These are phyloP conservation scores for Sporisorium sorghi DNA, from an alignment of 1,284 basidiomycete genomes.

Conservation along the genomic window DNA sequence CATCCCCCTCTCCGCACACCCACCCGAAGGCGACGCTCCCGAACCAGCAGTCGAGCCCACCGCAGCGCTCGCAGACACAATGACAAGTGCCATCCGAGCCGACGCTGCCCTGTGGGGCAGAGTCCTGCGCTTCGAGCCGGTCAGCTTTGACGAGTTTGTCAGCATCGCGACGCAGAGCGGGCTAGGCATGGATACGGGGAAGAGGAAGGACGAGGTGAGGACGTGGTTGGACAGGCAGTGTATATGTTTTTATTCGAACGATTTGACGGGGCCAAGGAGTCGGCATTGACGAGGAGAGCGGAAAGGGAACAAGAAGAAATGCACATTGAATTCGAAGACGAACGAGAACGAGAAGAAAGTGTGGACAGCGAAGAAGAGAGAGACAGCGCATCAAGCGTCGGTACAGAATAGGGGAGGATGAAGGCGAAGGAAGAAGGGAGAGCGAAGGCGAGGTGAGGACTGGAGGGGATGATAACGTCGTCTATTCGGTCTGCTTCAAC, in stretches of 20 bases:
- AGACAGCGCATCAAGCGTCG: slow-evolving; percentile 25
- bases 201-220: slow-evolving; percentile 36
- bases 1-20: slow-evolving; percentile 13
- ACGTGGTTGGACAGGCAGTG: slow-evolving; percentile 43
- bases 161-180: slow-evolving; percentile 28
- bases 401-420: background rate
- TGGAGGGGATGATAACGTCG: too few species aligned
- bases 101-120: slow-evolving; percentile 12
- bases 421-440: background rate
- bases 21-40: background rate
- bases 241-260: slow-evolving; percentile 41
- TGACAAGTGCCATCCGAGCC: slow-evolving; percentile 26
- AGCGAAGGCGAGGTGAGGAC: too few species aligned
- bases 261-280: slow-evolving; percentile 26
- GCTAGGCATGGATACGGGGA: slow-evolving; percentile 22
- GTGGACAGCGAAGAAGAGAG: too few species aligned
- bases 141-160: slow-evolving; percentile 47
- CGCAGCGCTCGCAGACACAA: slow-evolving; percentile 21
- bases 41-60: slow-evolving; percentile 18
- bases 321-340: background rate
- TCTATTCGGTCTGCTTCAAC: background rate
- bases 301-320: background rate
- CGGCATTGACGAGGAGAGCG: slow-evolving; percentile 16
- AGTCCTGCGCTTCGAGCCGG: slow-evolving; percentile 44
- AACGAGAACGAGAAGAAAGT: too few species aligned